A percentile compares a stretch with the other conserved stretches of the same genome.
These are phyloP conservation scores for Coemansia sp. DNA, from an alignment of 192 early-diverging fungal species.

Conservation along the genomic window DNA sequence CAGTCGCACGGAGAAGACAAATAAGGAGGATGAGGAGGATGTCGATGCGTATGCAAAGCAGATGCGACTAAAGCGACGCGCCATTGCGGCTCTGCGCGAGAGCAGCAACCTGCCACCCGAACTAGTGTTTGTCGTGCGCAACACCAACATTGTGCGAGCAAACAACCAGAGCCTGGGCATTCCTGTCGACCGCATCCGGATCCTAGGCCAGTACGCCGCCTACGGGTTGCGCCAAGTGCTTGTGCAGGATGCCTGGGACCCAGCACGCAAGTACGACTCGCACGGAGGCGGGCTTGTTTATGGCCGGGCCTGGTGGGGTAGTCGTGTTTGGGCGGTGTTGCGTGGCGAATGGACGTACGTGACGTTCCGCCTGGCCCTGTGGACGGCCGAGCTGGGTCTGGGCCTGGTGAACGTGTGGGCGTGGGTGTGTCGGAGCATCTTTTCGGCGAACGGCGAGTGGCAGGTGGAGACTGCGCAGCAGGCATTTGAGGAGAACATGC, in stretches of 20 bases:
- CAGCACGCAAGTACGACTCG: constrained; percentile 11
- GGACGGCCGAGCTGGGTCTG: constrained; percentile 43
- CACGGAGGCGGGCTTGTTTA: constrained; percentile 9
- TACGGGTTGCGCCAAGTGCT: constrained; percentile 52
- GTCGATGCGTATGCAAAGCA: constrained; percentile 63
- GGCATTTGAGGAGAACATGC: constrained; percentile 69
- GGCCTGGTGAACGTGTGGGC: constrained; percentile 26
- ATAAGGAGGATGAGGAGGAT: background rate
- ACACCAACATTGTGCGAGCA: constrained; percentile 82
- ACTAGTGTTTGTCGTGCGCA: constrained; percentile 84
- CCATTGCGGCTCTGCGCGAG: constrained; percentile 67
- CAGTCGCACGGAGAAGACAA: background rate
- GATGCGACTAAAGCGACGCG: constrained; percentile 66
- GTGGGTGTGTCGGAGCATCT: constrained; percentile 20
- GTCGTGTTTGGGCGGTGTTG: constrained; percentile 4
- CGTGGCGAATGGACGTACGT: constrained; percentile 37
- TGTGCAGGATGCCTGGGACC: constrained; percentile 28
- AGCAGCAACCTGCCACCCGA: constrained; percentile 76
- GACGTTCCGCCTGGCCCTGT: constrained; percentile 45
- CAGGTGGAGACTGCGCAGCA: constrained; percentile 61
- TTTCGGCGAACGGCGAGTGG: constrained; percentile 16
- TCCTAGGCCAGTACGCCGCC: constrained; percentile 78
- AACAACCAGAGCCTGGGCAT: constrained; percentile 81
- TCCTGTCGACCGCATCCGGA: constrained; percentile 83
- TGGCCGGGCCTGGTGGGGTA: constrained; percentile 12